phyloP scores from a whole-genome alignment of 1,139 yeast species.

The Meyerozyma elateridarum region DNA sequence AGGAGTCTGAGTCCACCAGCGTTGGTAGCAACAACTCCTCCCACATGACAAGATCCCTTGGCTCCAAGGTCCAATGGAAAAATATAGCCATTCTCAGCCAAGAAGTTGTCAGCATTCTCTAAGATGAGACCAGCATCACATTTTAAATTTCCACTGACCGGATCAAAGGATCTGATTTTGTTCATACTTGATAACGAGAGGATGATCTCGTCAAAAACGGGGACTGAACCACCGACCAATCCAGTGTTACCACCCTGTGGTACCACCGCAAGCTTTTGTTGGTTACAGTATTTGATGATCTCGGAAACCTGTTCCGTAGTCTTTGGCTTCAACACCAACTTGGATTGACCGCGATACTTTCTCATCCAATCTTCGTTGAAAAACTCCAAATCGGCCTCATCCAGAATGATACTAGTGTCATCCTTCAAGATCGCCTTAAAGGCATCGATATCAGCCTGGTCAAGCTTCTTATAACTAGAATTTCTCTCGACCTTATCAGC shows the following conservation, averaged over 20 bases:
- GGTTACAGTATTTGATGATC: constrained; percentile 80
- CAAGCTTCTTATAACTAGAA: constrained; percentile 41
- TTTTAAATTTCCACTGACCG: constrained; percentile 78
- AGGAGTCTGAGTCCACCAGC: constrained; percentile 92
- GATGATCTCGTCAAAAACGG: constrained; percentile 88
- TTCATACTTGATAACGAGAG: constrained; percentile 68
- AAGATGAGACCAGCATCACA: constrained; percentile 89
- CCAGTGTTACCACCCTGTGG: constrained; percentile 99
- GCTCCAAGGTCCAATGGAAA: constrained; percentile 97
- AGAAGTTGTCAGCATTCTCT: constrained; percentile 76
- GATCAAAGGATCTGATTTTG: constrained; percentile 76
- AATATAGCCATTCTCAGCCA: constrained; percentile 78
- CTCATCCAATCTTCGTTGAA: constrained; percentile 96
- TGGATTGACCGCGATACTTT: constrained; percentile 84
- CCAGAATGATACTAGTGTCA: constrained; percentile 45
- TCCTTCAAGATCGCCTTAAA: constrained; percentile 57
- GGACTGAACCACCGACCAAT: constrained; percentile 90
- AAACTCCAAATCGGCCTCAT: constrained; percentile 59
- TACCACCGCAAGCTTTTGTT: constrained; percentile 73
- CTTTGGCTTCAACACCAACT: constrained; percentile 79
- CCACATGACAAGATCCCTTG: constrained; percentile 94
- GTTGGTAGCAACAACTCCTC: constrained; percentile 93
- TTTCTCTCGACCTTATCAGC: constrained; percentile 49
- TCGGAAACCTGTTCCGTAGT: constrained; percentile 72
- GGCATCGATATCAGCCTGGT: constrained; percentile 51